Conservation (phyloP, 805 yeast genomes). For the Sungouiozyma ichnusensis region DNA sequence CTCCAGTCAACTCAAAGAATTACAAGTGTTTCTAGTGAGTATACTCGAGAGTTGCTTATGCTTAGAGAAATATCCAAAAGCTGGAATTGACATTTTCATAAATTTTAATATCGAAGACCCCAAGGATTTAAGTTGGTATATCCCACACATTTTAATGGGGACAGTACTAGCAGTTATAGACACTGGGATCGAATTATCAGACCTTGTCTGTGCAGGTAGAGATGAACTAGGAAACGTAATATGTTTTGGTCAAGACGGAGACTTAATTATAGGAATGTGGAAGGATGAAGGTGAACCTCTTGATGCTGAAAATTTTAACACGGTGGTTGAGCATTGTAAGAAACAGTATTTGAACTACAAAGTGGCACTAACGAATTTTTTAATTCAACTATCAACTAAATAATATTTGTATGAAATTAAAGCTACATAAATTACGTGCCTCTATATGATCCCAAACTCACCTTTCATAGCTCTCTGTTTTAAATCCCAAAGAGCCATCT, state of each 20-base stretch:
- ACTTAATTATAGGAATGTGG: conserved; percentile 55
- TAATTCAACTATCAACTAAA: conserved; percentile 7
- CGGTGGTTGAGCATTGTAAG: conserved; percentile 36
- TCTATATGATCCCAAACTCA: conserved; percentile 19
- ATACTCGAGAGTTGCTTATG: conserved; percentile 31
- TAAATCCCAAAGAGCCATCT: conserved; percentile 29
- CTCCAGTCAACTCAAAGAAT: conserved; percentile 30
- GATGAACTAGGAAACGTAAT: conserved; percentile 35
- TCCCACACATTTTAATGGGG: conserved; percentile 29
- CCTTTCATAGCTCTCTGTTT: conserved; percentile 29
- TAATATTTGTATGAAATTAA: background rate
- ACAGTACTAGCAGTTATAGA: conserved; percentile 71
- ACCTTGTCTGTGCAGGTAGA: conserved; percentile 58
- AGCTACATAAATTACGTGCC: background rate
- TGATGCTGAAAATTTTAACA: conserved; percentile 11
- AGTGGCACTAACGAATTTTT: conserved; percentile 11
- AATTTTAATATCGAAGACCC: conserved; percentile 38
- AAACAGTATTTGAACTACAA: conserved; percentile 17
- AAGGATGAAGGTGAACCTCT: conserved; percentile 28
- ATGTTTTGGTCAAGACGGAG: conserved; percentile 44
- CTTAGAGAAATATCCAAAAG: conserved; percentile 75
- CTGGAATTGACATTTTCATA: conserved; percentile 71
- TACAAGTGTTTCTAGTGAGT: conserved; percentile 31
- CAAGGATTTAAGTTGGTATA: conserved; percentile 12
- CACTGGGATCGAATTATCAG: conserved; percentile 71